phyloP scores from a whole-genome alignment of 2,329 filamentous ascomycete species.

The Ophiostoma pallidulum region DNA sequence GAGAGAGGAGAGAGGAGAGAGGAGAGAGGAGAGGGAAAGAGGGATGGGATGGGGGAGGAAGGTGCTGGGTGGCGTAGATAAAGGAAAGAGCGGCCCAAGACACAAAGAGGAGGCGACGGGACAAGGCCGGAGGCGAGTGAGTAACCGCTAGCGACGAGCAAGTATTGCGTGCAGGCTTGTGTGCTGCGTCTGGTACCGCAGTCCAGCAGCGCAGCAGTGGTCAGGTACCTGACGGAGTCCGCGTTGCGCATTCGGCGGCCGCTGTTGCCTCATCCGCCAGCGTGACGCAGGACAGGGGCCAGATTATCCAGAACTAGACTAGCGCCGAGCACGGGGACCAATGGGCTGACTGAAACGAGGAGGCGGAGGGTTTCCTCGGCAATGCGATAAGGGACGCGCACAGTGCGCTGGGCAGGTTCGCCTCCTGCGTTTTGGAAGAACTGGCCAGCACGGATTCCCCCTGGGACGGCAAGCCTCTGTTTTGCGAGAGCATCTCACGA shows the following conservation, averaged over 20 bases:
- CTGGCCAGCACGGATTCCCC: too few relatives aligned
- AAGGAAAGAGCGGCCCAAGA: conserved; percentile 13
- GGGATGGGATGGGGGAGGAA: too few relatives aligned
- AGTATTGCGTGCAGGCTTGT: neutral
- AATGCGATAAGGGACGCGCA: conserved; percentile 21
- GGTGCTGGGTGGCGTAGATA: conserved; percentile 22
- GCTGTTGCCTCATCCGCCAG: conserved; percentile 18
- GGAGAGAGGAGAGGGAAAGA: conserved; percentile 18
- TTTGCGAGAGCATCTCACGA: too few relatives aligned
- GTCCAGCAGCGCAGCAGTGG: conserved; percentile 1
- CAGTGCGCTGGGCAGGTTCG: conserved; percentile 3
- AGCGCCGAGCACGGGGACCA: conserved; percentile 19
- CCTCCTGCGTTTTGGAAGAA: neutral
- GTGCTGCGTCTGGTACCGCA: neutral
- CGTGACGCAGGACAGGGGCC: conserved; percentile 14
- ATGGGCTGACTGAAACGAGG: conserved; percentile 19
- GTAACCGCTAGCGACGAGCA: conserved; percentile 9
- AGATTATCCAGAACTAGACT: conserved; percentile 18
- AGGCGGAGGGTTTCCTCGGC: conserved; percentile 20
- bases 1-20: conserved; percentile 7
- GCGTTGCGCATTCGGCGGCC: conserved; percentile 17
- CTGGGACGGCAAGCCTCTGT: too few relatives aligned
- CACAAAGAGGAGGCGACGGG: conserved; percentile 3
- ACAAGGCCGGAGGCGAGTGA: conserved; percentile 3
- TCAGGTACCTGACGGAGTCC: too few relatives aligned